Percentiles rank a stretch among this genome's conserved stretches.
These are phyloP conservation scores for Cladobotryum protrusum DNA, from an alignment of 2,329 filamentous ascomycete species.

Conservation along the genomic window DNA sequence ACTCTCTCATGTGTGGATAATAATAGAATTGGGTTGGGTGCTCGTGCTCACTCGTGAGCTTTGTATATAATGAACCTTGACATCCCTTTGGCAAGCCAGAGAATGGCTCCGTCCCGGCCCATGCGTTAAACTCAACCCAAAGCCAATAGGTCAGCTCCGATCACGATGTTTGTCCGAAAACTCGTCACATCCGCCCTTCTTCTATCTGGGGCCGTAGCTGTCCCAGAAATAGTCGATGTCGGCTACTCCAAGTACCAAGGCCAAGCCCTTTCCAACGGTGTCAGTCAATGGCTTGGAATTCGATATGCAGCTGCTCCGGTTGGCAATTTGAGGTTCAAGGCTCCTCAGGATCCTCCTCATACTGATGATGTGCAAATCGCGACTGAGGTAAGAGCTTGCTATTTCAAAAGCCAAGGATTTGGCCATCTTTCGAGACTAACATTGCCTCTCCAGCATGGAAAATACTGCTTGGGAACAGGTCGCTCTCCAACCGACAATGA, in stretches of 20 bases:
- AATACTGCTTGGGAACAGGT: conserved; percentile 26
- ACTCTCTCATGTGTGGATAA: too few species aligned
- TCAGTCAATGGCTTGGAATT: conserved; percentile 69
- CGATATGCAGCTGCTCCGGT: conserved; percentile 66
- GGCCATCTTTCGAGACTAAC: neutral
- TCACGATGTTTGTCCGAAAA: conserved; percentile 1
- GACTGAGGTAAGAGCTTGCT: conserved; percentile 36
- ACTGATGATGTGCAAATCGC: conserved; percentile 45
- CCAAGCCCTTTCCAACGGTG: conserved; percentile 43
- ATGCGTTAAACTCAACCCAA: too few species aligned
- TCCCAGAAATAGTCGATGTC: conserved; percentile 46
- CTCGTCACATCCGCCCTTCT: conserved; percentile 1
- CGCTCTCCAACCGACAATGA: conserved; percentile 19
- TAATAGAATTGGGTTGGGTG: too few species aligned
- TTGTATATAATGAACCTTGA: too few species aligned
- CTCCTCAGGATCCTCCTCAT: conserved; percentile 55
- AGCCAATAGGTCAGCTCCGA: neutral
- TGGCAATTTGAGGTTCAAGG: conserved; percentile 58
- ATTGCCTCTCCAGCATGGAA: conserved; percentile 2
- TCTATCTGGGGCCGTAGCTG: conserved; percentile 13
- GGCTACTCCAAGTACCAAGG: conserved; percentile 63
- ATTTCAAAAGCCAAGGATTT: neutral
- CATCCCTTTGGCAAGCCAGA: neutral
- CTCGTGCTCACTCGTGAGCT: too few species aligned
- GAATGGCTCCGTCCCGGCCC: neutral